These are phyloP conservation scores for Fusarium lyarnte DNA, from an alignment of 2,329 filamentous ascomycete species.

Conservation along the genomic window DNA sequence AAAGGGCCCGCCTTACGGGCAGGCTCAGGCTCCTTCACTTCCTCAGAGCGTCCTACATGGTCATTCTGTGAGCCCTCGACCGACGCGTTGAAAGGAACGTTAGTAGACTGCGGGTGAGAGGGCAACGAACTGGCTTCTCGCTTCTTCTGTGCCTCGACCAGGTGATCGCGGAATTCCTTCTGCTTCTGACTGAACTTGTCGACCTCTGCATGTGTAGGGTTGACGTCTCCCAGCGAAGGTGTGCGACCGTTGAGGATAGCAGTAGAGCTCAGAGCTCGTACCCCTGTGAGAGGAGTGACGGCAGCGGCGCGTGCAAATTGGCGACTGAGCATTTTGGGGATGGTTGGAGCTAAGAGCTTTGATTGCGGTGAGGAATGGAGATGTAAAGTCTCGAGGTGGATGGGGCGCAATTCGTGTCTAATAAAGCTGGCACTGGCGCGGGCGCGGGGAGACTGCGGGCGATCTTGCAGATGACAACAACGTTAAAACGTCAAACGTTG, in stretches of 20 bases:
- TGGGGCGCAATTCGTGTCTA: conserved; percentile 29
- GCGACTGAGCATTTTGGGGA: conserved; percentile 58
- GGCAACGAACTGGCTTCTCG: conserved; percentile 82
- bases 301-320: conserved; percentile 58
- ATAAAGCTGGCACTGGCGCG: conserved; percentile 32
- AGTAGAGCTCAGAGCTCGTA: conserved; percentile 69
- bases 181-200: conserved; percentile 84
- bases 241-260: conserved; percentile 56
- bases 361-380: conserved; percentile 9
- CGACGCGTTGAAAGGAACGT: conserved; percentile 56
- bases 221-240: conserved; percentile 88
- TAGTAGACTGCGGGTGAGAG: conserved; percentile 53
- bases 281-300: conserved; percentile 56
- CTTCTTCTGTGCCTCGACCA: conserved; percentile 80
- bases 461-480: conserved; percentile 28
- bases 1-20: conserved; percentile 77
- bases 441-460: conserved; percentile 19
- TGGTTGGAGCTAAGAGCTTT: conserved; percentile 30
- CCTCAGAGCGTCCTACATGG: conserved; percentile 57
- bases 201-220: conserved; percentile 71
- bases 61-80: conserved; percentile 51
- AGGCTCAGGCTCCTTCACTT: conserved; percentile 64
- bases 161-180: conserved; percentile 84
- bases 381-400: conserved; percentile 16
- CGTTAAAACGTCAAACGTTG: conserved; percentile 32